Base-by-base conservation (phyloP, 1,139 yeast genomes). In the Taphrina confusa region DNA sequence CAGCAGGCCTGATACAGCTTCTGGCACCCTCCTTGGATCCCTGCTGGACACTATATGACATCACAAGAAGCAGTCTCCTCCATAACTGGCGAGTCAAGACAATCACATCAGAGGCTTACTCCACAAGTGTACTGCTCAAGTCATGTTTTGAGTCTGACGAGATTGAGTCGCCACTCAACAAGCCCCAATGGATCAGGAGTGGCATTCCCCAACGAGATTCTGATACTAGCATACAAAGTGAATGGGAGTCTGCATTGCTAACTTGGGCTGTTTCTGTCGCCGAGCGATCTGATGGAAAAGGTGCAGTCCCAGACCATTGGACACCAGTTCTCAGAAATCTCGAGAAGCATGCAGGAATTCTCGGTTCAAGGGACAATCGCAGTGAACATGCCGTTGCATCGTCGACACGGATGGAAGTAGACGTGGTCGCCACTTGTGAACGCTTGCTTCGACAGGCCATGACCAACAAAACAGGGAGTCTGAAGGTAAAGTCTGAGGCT, bases 1-100 rank as follows among this genome's bases (percentile, higher is more conserved):
- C 50, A 16, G 2, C n/a, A 16, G 9, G 50, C 16, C 16, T 54
- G 44, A n/a, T 31, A 16, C 37, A 33, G 20, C 22, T 54, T n/a
- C 45, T 39, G 12, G 36, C 33, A n/a, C 44, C 40, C 9, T 16
- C 28, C n/a, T 31, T 54, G 33, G 58, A 54, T 14, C 14, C 39
- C 6, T 54, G 58, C 36, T 54, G 37, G 33, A 36, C 58, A 6
- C 39, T 54, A 14, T 31, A 25, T 44, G 58, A 54, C 23, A 31
- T 20, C 4, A 44, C 58, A 11, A 34, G 58, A 25, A n/a, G 28
- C 12, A 42, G 51, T 4, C 40, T 54, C 12, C 16, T 54, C 11
- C 58, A 54, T 36, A 54, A 54, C 30, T 54, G 58, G 58, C 16
- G 36, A 3, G 9, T 31, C 25, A n/a, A 8, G 12, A 14, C 28